A percentile compares a stretch with the other conserved stretches of the same genome.
Evolutionary conservation across 2,329 filamentous ascomycete species (phyloP).

Genomic region (Mollisia scopiformis): DNA sequence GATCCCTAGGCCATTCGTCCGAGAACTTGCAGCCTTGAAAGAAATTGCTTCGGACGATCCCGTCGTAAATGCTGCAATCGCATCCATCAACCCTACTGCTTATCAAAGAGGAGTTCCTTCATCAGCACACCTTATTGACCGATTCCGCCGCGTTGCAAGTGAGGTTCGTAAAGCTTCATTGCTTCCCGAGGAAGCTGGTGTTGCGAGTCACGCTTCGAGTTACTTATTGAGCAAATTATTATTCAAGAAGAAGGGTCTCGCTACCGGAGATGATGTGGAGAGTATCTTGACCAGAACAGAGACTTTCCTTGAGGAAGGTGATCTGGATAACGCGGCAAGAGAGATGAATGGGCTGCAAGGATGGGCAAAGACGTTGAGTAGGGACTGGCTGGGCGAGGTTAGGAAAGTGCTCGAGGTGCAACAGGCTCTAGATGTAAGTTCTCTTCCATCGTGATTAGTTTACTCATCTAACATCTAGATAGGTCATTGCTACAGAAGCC

Average conservation of each 20-base stretch:
- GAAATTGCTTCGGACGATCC: slow-evolving; percentile 84
- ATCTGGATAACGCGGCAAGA: slow-evolving; percentile 86
- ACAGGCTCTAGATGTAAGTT: slow-evolving; percentile 90
- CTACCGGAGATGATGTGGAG: slow-evolving; percentile 87
- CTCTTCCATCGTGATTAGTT: neutral
- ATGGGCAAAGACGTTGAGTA: slow-evolving; percentile 93
- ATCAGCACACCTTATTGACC: slow-evolving; percentile 84
- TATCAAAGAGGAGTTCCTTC: slow-evolving; percentile 92
- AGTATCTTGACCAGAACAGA: slow-evolving; percentile 90
- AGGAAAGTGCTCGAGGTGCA: slow-evolving; percentile 92
- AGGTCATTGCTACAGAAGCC: slow-evolving; percentile 90
- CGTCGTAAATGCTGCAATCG: slow-evolving; percentile 90
- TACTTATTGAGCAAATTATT: slow-evolving; percentile 89
- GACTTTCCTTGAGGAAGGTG: slow-evolving; percentile 87
- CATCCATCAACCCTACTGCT: slow-evolving; percentile 90
- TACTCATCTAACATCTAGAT: no score
- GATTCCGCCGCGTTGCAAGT: slow-evolving; percentile 88
- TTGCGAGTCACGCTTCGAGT: slow-evolving; percentile 91
- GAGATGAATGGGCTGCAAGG: slow-evolving; percentile 94
- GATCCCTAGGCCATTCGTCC: slow-evolving; percentile 82
- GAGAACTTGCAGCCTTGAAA: slow-evolving; percentile 91
- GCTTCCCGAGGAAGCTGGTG: slow-evolving; percentile 89
- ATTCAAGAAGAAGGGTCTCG: slow-evolving; percentile 91
- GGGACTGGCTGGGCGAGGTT: slow-evolving; percentile 91
- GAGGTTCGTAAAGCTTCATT: slow-evolving; percentile 95